A percentile compares a stretch with the other conserved stretches of the same genome.
Evolutionary conservation across 495 filamentous ascomycete genomes (phyloP).

Genomic region (Hypoxylon rickii): DNA sequence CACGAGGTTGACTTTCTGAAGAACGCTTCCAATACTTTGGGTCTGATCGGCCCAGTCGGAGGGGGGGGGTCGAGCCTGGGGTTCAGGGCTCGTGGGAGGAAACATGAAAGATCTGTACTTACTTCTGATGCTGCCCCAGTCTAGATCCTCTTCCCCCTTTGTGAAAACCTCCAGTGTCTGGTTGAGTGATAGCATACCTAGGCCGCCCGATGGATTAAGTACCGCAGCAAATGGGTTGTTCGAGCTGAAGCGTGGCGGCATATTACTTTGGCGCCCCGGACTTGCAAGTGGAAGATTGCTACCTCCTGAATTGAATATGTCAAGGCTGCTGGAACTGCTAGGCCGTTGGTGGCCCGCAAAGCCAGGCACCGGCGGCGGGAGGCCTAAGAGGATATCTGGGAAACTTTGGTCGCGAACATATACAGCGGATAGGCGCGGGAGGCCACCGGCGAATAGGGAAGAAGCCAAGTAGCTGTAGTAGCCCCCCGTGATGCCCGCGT

Average conservation of each 20-base stretch:
- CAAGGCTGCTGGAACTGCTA: constrained; percentile 41
- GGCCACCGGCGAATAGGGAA: constrained; percentile 72
- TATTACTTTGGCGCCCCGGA: constrained; percentile 24
- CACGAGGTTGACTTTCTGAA: no score
- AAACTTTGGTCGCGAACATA: constrained; percentile 87
- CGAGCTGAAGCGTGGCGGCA: constrained; percentile 47
- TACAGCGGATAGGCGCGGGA: constrained; percentile 72
- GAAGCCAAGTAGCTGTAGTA: constrained; percentile 89
- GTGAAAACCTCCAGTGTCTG: constrained; percentile 80
- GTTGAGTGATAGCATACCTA: constrained; percentile 49
- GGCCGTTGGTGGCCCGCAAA: constrained; percentile 50
- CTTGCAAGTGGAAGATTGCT: constrained; percentile 31
- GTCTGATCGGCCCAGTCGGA: no score
- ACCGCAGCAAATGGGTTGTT: constrained; percentile 57
- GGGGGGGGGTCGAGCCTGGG: no score
- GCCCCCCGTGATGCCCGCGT: constrained; percentile 63
- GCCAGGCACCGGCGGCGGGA: constrained; percentile 62
- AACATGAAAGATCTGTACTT: constrained; percentile 1
- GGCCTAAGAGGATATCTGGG: constrained; percentile 68
- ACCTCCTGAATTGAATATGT: constrained; percentile 27
- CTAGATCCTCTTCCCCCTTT: constrained; percentile 81
- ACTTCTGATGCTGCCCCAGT: constrained; percentile 73
- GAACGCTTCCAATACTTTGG: no score
- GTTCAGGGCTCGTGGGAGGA: neutral
- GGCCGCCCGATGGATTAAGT: constrained; percentile 36